Base-by-base conservation (phyloP, 2,329 filamentous ascomycete species). In the Penicillium thymicola region DNA sequence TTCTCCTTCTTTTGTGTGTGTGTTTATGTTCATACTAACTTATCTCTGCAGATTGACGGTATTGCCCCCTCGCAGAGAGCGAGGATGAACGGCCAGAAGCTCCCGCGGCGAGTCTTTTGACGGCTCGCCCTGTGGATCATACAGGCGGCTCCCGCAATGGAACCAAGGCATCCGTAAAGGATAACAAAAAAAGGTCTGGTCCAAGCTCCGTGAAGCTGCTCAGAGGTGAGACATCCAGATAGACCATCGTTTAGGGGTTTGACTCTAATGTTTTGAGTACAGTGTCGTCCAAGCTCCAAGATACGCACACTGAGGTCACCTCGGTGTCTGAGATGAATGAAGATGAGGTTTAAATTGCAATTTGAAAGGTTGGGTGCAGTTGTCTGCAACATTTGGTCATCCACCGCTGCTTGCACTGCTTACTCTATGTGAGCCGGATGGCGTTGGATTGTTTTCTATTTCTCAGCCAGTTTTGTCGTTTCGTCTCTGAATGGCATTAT, bases 61-160 rank as follows among this genome's bases (percentile, higher is more conserved):
- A 86, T 85, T 85, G 90, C 82, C 82, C 84, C 90, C 90, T 93
- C 89, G 89, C 88, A 78, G 75, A 80, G 76, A 83, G 87, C 90
- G 92, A 96, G 92, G 92, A 88, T 85, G 81, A 81, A 82, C 81
- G 83, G 87, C 88, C 81, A 81, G 79, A 78, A 76, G 76, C 77
- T 76, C 75, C 74, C 68, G 69, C 73, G 69, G 72, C 72, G 75
- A 79, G 78, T 75, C 73, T 77, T 80, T 78, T 81, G 79, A 84
- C 77, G 79, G 78, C 79, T 79, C 73, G 76, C 78, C 79, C 73
- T 59, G 64, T 72, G 65, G 65, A 67, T 65, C 66, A 68, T 63
- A 65, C 67, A 68, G 64, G 70, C 66, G 67, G 68, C 68, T 70
- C 65, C 65, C 61, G 67, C 61, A 64, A 66, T 66, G 60, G 67